Conservation (phyloP, 805 yeast species). For the Suhomyces tanzawaensis region DNA sequence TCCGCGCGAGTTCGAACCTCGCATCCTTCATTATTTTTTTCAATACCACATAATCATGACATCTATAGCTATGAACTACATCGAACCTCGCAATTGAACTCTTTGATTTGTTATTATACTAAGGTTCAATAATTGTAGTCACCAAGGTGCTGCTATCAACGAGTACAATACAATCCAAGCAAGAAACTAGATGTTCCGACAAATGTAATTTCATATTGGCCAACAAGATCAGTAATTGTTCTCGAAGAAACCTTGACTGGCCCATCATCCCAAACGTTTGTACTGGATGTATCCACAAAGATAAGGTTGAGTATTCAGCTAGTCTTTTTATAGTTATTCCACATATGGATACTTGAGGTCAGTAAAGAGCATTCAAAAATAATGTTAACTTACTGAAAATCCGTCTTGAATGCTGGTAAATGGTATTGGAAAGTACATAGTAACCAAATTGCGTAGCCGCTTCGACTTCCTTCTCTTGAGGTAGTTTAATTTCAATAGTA, state of each 20-base stretch:
- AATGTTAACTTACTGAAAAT: slow-evolving; percentile 1
- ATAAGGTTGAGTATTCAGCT: slow-evolving; percentile 1
- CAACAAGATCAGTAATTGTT: neutral
- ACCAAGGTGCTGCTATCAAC: slow-evolving; percentile 2
- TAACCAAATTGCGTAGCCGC: slow-evolving; percentile 4
- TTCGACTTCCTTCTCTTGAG: neutral
- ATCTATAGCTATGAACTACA: too few species aligned
- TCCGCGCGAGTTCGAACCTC: slow-evolving; percentile 57
- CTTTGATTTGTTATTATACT: too few species aligned
- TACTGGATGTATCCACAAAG: slow-evolving; percentile 5
- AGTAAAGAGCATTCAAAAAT: neutral
- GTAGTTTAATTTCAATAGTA: slow-evolving; percentile 11
- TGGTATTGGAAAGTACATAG: slow-evolving; percentile 4
- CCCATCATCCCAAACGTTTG: neutral
- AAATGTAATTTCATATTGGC: neutral
- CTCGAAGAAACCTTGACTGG: neutral
- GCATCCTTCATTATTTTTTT: slow-evolving; percentile 46
- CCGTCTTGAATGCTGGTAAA: slow-evolving; percentile 4
- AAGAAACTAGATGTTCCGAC: neutral
- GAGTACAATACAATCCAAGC: neutral
- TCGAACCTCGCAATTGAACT: too few species aligned
- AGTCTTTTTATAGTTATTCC: slow-evolving; percentile 8
- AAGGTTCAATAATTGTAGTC: slow-evolving; percentile 2
- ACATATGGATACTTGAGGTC: slow-evolving; percentile 8
- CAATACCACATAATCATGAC: too few species aligned